A percentile compares a stretch with the other conserved stretches of the same genome.
Evolutionary conservation across 140 eudicot species (phyloP).

Genomic region (Flaveria floridana): DNA sequence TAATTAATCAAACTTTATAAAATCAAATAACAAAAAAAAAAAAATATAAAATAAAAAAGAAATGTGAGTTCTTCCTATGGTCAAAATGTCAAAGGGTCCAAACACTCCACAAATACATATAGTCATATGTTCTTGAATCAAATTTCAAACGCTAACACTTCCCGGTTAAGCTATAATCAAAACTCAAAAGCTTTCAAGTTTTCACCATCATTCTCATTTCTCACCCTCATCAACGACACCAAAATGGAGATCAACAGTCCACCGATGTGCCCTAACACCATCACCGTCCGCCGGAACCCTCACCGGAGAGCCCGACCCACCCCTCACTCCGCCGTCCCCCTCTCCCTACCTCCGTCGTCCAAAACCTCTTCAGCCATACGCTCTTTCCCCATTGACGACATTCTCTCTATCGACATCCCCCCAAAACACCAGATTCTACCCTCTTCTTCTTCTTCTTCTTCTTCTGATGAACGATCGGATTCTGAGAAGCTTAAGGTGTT

Average conservation of each 20-base stretch:
- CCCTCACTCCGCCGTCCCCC: slow-evolving; percentile 48
- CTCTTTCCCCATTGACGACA: slow-evolving; percentile 49
- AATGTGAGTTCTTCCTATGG: background rate
- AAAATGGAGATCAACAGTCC: slow-evolving; percentile 52
- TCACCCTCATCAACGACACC: background rate
- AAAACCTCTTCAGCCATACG: slow-evolving; percentile 42
- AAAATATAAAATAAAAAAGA: too few species aligned
- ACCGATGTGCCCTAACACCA: slow-evolving; percentile 52
- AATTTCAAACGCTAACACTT: slow-evolving; percentile 26
- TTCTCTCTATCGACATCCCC: slow-evolving; percentile 41
- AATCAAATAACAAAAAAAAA: too few species aligned
- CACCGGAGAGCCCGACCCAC: slow-evolving; percentile 65
- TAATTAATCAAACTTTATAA: too few species aligned
- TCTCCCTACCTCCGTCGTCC: slow-evolving; percentile 35
- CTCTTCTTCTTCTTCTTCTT: background rate
- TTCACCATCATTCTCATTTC: background rate
- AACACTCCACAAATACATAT: background rate
- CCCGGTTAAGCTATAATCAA: slow-evolving; percentile 10
- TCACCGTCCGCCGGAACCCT: slow-evolving; percentile 84
- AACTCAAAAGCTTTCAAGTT: background rate
- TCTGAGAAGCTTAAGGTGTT: slow-evolving; percentile 64
- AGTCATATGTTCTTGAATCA: background rate
- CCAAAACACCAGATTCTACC: background rate
- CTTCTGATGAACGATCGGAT: background rate
- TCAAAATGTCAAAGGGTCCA: background rate